Evolutionary conservation across 208 protist genomes (phyloP).

Genomic region (Spongospora subterranea): DNA sequence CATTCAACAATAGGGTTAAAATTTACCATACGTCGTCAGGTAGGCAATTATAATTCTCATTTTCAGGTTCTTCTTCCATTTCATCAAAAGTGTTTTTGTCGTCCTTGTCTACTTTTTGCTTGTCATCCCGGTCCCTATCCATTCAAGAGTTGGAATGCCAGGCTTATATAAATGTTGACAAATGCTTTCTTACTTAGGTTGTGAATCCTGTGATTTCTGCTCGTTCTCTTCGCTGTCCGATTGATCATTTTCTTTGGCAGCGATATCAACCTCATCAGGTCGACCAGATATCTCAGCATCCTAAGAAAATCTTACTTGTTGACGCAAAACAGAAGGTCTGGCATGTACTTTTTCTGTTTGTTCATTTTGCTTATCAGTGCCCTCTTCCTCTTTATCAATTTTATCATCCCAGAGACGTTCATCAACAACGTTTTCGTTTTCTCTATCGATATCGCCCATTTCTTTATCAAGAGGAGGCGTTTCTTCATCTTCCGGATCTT

Average conservation of each 20-base stretch:
- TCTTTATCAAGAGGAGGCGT: background rate
- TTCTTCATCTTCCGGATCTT: background rate
- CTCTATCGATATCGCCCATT: background rate
- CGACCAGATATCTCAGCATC: too few relatives aligned
- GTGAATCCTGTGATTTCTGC: too few relatives aligned
- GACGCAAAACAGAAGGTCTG: background rate
- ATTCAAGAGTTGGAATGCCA: too few relatives aligned
- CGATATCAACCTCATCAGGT: background rate
- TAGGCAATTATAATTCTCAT: background rate
- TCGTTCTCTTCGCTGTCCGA: conserved; percentile 72
- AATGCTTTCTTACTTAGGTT: too few relatives aligned
- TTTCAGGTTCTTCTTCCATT: conserved; percentile 74
- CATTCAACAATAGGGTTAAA: too few relatives aligned
- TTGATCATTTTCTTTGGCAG: conserved; percentile 80
- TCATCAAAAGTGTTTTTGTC: conserved; percentile 68
- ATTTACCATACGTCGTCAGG: background rate
- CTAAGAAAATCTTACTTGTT: too few relatives aligned
- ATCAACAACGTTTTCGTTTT: conserved; percentile 27
- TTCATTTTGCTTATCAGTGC: conserved; percentile 76
- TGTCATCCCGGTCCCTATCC: conserved; percentile 16
- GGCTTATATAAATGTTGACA: too few relatives aligned
- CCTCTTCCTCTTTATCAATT: conserved; percentile 74
- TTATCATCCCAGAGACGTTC: conserved; percentile 78
- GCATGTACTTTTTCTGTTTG: conserved; percentile 59
- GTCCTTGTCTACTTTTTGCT: conserved; percentile 57